These are phyloP conservation scores for Diutina scorzettiae DNA, from an alignment of 1,139 yeast genomes.

Conservation along the genomic window DNA sequence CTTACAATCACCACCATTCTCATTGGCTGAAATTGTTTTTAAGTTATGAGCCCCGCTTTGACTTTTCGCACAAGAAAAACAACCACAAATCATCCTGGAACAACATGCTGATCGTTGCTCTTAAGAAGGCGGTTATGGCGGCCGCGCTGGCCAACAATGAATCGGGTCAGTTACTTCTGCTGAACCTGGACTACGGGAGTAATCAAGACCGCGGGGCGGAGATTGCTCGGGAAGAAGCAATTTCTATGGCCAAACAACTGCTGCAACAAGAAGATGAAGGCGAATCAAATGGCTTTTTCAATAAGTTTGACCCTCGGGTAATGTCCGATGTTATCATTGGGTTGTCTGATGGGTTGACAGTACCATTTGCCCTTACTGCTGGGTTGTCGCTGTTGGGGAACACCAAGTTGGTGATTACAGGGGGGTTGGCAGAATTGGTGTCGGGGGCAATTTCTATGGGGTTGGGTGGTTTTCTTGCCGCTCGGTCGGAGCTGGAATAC, in stretches of 20 bases:
- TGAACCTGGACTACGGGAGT: neutral
- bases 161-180: neutral
- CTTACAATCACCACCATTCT: too few relatives aligned
- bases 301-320: constrained; percentile 52
- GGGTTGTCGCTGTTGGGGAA: constrained; percentile 72
- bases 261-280: constrained; percentile 15
- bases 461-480: constrained; percentile 72
- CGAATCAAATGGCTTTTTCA: constrained; percentile 23
- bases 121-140: neutral
- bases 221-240: constrained; percentile 2
- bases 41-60: too few relatives aligned
- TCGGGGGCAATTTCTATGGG: constrained; percentile 85
- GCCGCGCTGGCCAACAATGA: neutral
- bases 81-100: too few relatives aligned
- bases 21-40: too few relatives aligned
- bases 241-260: neutral
- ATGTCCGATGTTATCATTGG: constrained; percentile 77
- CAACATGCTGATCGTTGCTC: neutral
- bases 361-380: constrained; percentile 76
- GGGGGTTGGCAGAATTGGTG: constrained; percentile 77
- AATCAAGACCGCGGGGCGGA: constrained; percentile 3
- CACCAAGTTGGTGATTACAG: constrained; percentile 64
- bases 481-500: constrained; percentile 66
- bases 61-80: too few relatives aligned
- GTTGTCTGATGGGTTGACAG: constrained; percentile 70